A percentile compares a stretch with the other conserved stretches of the same genome.
phyloP scores from a whole-genome alignment of 352 stramenopile species.

The Thalassiosira livingstoniorum region DNA sequence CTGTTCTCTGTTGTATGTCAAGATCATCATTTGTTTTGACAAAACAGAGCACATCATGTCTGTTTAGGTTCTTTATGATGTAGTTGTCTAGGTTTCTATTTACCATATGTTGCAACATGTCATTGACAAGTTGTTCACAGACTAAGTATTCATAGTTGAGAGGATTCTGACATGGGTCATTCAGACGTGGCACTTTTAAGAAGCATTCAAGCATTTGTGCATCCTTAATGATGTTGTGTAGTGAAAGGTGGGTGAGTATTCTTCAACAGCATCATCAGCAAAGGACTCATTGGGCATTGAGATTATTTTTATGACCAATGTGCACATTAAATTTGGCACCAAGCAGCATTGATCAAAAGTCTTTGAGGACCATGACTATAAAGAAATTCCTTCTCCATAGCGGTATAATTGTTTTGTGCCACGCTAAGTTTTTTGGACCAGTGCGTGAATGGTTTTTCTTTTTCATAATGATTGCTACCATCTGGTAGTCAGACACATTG shows the following conservation, averaged over 20 bases:
- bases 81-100: no score
- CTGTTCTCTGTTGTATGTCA: conserved; percentile 36
- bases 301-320: conserved; percentile 46
- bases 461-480: conserved; percentile 54
- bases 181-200: no score
- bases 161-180: no score
- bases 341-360: conserved; percentile 44
- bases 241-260: conserved; percentile 30
- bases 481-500: conserved; percentile 51
- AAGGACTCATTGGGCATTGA: conserved; percentile 21
- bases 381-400: conserved; percentile 61
- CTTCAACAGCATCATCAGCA: conserved; percentile 36
- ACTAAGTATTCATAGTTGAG: no score
- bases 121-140: no score
- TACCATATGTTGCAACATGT: no score
- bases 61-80: no score
- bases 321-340: conserved; percentile 26
- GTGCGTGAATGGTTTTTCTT: conserved; percentile 40
- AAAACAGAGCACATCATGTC: conserved; percentile 7
- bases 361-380: conserved; percentile 41
- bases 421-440: conserved; percentile 51
- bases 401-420: conserved; percentile 58
- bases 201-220: no score
- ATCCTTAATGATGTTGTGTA: no score
- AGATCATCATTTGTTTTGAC: conserved; percentile 1